Percentiles rank a stretch among this genome's conserved stretches.
Conservation (phyloP, 2,329 filamentous ascomycete species). For the Fusarium coffeatum region DNA sequence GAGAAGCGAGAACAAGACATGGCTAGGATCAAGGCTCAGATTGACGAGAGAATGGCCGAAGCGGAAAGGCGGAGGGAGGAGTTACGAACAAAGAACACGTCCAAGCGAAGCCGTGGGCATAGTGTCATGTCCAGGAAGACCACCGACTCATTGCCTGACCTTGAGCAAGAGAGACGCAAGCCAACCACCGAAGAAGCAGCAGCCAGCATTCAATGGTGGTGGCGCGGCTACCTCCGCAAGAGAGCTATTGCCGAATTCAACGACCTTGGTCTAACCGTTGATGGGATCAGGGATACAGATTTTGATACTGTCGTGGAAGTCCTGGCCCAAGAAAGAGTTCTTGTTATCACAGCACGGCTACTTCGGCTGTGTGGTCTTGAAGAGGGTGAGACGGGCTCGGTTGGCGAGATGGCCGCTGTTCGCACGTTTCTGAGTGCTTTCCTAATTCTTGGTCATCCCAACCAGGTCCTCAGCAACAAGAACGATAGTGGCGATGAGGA, state of each 20-base stretch:
- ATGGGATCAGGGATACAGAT: slow-evolving; percentile 74
- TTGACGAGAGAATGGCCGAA: slow-evolving; percentile 83
- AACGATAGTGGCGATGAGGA: slow-evolving; percentile 69
- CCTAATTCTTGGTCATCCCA: slow-evolving; percentile 81
- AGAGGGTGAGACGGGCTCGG: slow-evolving; percentile 71
- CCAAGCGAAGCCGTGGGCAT: slow-evolving; percentile 64
- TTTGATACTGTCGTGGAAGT: slow-evolving; percentile 81
- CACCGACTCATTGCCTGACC: slow-evolving; percentile 60
- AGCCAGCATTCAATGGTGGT: slow-evolving; percentile 75
- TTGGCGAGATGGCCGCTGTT: slow-evolving; percentile 76
- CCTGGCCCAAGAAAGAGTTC: slow-evolving; percentile 73
- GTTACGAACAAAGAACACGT: slow-evolving; percentile 66
- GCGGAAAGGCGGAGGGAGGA: slow-evolving; percentile 78
- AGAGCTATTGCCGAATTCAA: slow-evolving; percentile 73
- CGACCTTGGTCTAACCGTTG: slow-evolving; percentile 74
- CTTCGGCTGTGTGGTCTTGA: slow-evolving; percentile 76
- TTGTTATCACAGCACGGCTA: slow-evolving; percentile 73
- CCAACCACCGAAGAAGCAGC: slow-evolving; percentile 72
- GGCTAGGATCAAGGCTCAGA: slow-evolving; percentile 75
- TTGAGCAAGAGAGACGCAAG: slow-evolving; percentile 56
- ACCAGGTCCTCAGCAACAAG: slow-evolving; percentile 80
- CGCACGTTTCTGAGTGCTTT: slow-evolving; percentile 84
- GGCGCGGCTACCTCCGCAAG: slow-evolving; percentile 70
- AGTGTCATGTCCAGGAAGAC: slow-evolving; percentile 65
- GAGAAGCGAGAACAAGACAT: slow-evolving; percentile 82